These are phyloP conservation scores for Phlyctochytrium arcticum DNA, from an alignment of 192 early-diverging fungal genomes.

Conservation along the genomic window DNA sequence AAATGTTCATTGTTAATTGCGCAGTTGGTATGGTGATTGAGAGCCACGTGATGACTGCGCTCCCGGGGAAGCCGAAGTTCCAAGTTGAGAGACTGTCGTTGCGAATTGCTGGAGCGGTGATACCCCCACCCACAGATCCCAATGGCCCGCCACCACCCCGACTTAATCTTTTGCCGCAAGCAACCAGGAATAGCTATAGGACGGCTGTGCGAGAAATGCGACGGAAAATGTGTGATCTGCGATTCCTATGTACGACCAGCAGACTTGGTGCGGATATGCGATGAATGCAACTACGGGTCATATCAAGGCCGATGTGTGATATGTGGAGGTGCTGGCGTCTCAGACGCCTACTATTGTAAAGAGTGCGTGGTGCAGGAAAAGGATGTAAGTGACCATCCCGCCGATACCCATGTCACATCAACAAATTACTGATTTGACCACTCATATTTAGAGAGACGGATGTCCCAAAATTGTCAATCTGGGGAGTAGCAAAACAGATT, in stretches of 20 bases:
- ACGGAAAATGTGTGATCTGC: slow-evolving; percentile 94
- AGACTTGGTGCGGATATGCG: slow-evolving; percentile 86
- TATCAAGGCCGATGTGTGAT: slow-evolving; percentile 87
- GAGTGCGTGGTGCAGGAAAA: slow-evolving; percentile 88
- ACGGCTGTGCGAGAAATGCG: slow-evolving; percentile 78
- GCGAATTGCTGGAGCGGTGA: no score
- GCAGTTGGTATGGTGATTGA: no score
- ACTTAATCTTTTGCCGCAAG: slow-evolving; percentile 94
- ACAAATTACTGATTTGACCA: neutral
- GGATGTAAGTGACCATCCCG: slow-evolving; percentile 54
- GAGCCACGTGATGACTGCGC: no score
- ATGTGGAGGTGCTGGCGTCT: slow-evolving; percentile 83
- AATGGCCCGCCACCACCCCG: slow-evolving; percentile 54
- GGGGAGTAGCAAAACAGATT: slow-evolving; percentile 84
- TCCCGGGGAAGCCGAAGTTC: no score
- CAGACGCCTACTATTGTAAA: slow-evolving; percentile 93
- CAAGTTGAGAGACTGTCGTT: no score
- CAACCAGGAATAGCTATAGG: slow-evolving; percentile 90
- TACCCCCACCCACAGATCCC: neutral
- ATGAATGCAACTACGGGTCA: slow-evolving; percentile 95
- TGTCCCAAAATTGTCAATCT: slow-evolving; percentile 98
- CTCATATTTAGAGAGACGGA: slow-evolving; percentile 70
- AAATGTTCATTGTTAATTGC: no score
- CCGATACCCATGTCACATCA: neutral
- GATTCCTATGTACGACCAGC: slow-evolving; percentile 91